Evolutionary conservation across 257 asterid genomes (phyloP).

Genomic region (Orobanche coerulescens): DNA sequence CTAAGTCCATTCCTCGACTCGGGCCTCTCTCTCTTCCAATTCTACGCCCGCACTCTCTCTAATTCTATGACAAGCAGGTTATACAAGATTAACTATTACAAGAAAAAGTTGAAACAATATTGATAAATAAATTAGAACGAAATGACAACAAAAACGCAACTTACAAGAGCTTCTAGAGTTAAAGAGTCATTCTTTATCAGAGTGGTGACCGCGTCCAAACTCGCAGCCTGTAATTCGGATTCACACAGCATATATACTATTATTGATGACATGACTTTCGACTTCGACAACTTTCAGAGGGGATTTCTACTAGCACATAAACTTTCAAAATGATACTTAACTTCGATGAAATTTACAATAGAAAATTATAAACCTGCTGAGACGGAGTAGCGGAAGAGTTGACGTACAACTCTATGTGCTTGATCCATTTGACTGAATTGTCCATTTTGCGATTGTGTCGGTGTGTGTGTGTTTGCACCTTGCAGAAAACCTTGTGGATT

Average conservation of each 20-base stretch:
- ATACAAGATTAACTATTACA: background rate
- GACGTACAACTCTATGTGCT: slow-evolving; percentile 70
- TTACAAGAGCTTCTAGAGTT: slow-evolving; percentile 62
- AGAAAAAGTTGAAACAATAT: background rate
- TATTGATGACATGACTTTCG: background rate
- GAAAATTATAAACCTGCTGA: slow-evolving; percentile 50
- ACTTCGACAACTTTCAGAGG: too few relatives aligned
- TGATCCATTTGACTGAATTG: slow-evolving; percentile 33
- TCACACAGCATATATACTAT: slow-evolving; percentile 7
- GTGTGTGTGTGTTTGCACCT: background rate
- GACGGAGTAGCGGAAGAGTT: slow-evolving; percentile 51
- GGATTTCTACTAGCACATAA: background rate
- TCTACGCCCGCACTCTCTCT: too few relatives aligned
- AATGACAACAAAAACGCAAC: slow-evolving; percentile 1
- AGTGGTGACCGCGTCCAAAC: slow-evolving; percentile 50
- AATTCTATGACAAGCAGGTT: too few relatives aligned
- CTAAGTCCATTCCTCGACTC: too few relatives aligned
- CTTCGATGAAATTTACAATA: background rate
- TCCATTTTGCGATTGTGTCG: slow-evolving; percentile 32
- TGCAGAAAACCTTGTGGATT: background rate
- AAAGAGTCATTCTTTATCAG: slow-evolving; percentile 54
- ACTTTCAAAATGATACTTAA: background rate
- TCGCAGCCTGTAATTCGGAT: slow-evolving; percentile 49
- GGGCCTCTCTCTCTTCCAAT: too few relatives aligned
- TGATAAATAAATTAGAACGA: background rate